Percentiles rank a stretch among this genome's conserved stretches.
These are phyloP conservation scores for Tardiomyces digboiensis DNA, from an alignment of 1,139 yeast genomes.

Conservation along the genomic window DNA sequence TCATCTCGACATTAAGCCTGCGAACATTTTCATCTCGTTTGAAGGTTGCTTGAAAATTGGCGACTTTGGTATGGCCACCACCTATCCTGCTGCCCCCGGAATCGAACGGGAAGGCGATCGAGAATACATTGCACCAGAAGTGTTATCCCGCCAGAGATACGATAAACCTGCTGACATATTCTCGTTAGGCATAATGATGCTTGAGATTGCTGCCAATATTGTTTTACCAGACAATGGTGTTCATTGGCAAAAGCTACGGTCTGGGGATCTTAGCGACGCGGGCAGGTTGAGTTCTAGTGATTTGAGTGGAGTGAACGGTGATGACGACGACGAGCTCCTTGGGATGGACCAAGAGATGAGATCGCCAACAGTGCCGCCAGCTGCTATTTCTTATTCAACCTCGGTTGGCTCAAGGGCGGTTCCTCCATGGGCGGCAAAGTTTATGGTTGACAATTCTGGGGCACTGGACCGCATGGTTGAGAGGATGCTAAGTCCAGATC, in stretches of 20 bases:
- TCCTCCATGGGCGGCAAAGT: conserved; percentile 82
- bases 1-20: conserved; percentile 90
- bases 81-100: conserved; percentile 35
- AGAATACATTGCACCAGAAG: conserved; percentile 96
- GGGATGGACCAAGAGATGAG: neutral
- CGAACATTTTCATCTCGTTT: conserved; percentile 86
- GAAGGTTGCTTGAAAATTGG: conserved; percentile 88
- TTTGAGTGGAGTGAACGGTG: conserved; percentile 21
- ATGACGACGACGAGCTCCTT: conserved; percentile 18
- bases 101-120: conserved; percentile 95
- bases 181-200: conserved; percentile 83
- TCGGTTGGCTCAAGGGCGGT: conserved; percentile 1
- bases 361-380: conserved; percentile 1
- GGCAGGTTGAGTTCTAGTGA: conserved; percentile 76
- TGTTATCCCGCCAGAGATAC: conserved; percentile 70
- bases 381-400: neutral
- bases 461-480: conserved; percentile 73
- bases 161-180: conserved; percentile 93
- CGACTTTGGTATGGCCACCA: conserved; percentile 73
- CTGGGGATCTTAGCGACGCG: conserved; percentile 94
- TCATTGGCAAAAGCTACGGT: conserved; percentile 92
- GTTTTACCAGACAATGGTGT: conserved; percentile 93
- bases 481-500: conserved; percentile 86
- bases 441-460: conserved; percentile 63
- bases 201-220: conserved; percentile 94